Evolutionary conservation across 768 basidiomycete species (phyloP).

Genomic region (Amylocystis lapponica): DNA sequence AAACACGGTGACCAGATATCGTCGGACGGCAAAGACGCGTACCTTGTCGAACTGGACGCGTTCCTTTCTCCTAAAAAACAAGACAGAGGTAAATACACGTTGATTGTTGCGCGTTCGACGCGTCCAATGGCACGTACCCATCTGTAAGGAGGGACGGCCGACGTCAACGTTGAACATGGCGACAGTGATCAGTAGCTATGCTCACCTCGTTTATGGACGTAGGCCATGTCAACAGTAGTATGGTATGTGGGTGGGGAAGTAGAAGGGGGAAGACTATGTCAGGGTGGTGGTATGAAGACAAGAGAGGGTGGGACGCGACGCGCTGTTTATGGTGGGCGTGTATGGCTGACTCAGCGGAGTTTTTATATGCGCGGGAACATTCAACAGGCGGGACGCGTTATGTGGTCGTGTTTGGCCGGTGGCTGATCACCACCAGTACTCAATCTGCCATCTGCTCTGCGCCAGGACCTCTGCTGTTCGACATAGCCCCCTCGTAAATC

Average conservation of each 20-base stretch:
- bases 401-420: slow-evolving; percentile 7
- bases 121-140: slow-evolving; percentile 39
- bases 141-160: slow-evolving; percentile 28
- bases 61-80: slow-evolving; percentile 68
- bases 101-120: slow-evolving; percentile 13
- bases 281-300: slow-evolving; percentile 23
- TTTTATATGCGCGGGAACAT: slow-evolving; percentile 3
- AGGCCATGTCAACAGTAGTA: slow-evolving; percentile 38
- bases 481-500: background rate
- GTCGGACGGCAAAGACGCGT: slow-evolving; percentile 17
- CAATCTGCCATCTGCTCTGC: background rate
- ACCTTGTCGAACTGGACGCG: slow-evolving; percentile 93
- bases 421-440: background rate
- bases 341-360: slow-evolving; percentile 15
- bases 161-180: slow-evolving; percentile 2
- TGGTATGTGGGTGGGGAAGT: slow-evolving; percentile 2
- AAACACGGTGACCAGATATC: background rate
- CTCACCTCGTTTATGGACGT: slow-evolving; percentile 56
- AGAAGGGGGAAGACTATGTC: slow-evolving; percentile 8
- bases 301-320: slow-evolving; percentile 19
- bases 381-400: slow-evolving; percentile 19
- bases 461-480: background rate
- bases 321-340: slow-evolving; percentile 13
- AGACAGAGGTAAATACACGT: slow-evolving; percentile 12
- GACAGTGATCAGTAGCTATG: background rate